Conservation (phyloP, 441 rosid species). For the Arabidopsis lyrata region DNA sequence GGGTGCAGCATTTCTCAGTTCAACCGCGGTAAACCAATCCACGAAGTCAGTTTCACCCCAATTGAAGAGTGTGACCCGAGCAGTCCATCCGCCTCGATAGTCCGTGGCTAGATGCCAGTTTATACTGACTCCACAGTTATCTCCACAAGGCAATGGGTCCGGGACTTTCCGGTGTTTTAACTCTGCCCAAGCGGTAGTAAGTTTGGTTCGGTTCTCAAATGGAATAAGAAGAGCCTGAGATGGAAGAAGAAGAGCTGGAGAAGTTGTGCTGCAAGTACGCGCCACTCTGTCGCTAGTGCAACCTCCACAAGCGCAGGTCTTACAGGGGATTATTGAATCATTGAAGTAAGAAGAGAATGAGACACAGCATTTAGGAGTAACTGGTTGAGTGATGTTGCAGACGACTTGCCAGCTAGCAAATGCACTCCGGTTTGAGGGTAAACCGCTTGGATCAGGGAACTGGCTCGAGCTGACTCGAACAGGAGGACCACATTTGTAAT, state of each 20-base stretch:
- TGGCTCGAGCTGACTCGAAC: slow-evolving; percentile 75
- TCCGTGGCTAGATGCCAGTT: slow-evolving; percentile 90
- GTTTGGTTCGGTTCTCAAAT: slow-evolving; percentile 71
- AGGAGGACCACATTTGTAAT: slow-evolving; percentile 85
- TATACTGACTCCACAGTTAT: slow-evolving; percentile 89
- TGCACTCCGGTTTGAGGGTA: slow-evolving; percentile 63
- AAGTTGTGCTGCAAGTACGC: slow-evolving; percentile 64
- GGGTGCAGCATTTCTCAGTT: slow-evolving; percentile 63
- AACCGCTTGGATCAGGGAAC: slow-evolving; percentile 68
- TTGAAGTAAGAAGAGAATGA: slow-evolving; percentile 92
- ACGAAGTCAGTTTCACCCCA: slow-evolving; percentile 78
- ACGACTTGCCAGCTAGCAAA: slow-evolving; percentile 96
- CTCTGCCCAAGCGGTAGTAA: slow-evolving; percentile 71
- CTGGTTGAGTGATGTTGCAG: slow-evolving; percentile 81
- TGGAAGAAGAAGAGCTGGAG: slow-evolving; percentile 82
- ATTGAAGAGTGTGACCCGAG: slow-evolving; percentile 85
- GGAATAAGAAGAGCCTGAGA: slow-evolving; percentile 82
- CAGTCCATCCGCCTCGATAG: slow-evolving; percentile 78
- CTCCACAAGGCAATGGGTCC: slow-evolving; percentile 82
- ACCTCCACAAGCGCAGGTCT: slow-evolving; percentile 85
- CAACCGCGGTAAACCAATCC: slow-evolving; percentile 90
- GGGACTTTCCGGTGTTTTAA: slow-evolving; percentile 66
- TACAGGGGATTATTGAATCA: slow-evolving; percentile 87
- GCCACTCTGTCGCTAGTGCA: slow-evolving; percentile 55
- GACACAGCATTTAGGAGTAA: slow-evolving; percentile 78